Evolutionary conservation across 1,284 basidiomycete species (phyloP).

Genomic region (Flammula alnicola): DNA sequence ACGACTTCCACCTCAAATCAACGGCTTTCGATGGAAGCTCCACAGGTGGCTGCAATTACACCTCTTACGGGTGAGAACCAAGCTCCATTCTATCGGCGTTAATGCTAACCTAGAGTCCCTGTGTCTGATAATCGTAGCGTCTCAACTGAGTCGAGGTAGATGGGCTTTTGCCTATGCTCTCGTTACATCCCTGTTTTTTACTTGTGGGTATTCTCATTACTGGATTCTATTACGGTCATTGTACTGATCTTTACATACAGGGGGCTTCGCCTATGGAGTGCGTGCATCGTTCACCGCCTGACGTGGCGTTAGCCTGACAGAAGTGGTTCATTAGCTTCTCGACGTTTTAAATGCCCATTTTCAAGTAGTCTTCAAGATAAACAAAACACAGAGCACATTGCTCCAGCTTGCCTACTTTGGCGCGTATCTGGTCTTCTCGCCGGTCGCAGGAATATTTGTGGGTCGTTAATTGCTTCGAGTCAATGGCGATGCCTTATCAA

Average conservation of each 20-base stretch:
- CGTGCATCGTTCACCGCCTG: slow-evolving; percentile 24
- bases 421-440: slow-evolving; percentile 63
- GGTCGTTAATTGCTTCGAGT: slow-evolving; percentile 28
- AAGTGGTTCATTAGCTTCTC: slow-evolving; percentile 55
- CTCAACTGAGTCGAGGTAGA: slow-evolving; percentile 48
- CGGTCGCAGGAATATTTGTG: slow-evolving; percentile 61
- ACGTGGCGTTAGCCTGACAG: neutral
- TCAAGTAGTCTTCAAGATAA: slow-evolving; percentile 72
- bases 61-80: slow-evolving; percentile 20
- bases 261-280: slow-evolving; percentile 78
- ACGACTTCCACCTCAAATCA: neutral
- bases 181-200: slow-evolving; percentile 82
- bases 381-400: slow-evolving; percentile 80
- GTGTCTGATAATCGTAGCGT: slow-evolving; percentile 36
- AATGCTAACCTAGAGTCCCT: neutral
- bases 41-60: neutral
- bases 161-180: slow-evolving; percentile 69
- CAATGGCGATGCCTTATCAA: neutral
- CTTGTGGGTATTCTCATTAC: slow-evolving; percentile 51
- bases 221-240: neutral
- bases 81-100: neutral
- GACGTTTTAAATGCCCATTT: slow-evolving; percentile 88
- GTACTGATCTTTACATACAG: slow-evolving; percentile 16
- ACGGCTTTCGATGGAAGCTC: slow-evolving; percentile 4
- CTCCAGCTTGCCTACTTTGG: slow-evolving; percentile 89